Evolutionary conservation across 345 rosid genomes (phyloP).

Genomic region (Camelina laxa): DNA sequence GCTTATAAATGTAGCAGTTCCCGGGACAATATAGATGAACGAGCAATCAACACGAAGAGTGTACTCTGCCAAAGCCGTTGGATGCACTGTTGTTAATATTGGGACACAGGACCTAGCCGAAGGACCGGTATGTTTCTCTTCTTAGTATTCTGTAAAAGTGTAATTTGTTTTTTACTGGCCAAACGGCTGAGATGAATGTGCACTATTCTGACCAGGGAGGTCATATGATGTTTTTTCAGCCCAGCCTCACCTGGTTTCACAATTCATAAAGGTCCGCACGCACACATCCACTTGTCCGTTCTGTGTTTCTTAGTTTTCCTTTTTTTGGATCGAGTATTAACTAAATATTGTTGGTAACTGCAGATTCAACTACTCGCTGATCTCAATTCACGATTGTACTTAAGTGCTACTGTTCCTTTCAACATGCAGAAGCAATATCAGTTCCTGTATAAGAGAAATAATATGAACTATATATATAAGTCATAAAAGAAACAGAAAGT

Average conservation of each 20-base stretch:
- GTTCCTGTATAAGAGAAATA: not conserved
- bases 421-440: slow-evolving; percentile 15
- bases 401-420: slow-evolving; percentile 19
- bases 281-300: slow-evolving; percentile 21
- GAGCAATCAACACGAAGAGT: slow-evolving; percentile 81
- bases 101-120: slow-evolving; percentile 86
- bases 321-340: not conserved
- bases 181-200: slow-evolving; percentile 1
- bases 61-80: slow-evolving; percentile 92
- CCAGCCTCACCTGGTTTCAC: slow-evolving; percentile 96
- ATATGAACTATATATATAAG: not conserved
- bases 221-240: slow-evolving; percentile 42
- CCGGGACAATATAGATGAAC: slow-evolving; percentile 92
- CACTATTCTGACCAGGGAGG: not conserved
- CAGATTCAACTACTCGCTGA: slow-evolving; percentile 91
- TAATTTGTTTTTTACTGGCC: not conserved
- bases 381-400: not conserved
- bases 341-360: slow-evolving; percentile 25
- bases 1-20: slow-evolving; percentile 89
- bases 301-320: not conserved
- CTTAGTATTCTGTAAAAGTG: slow-evolving; percentile 13
- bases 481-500: not conserved
- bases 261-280: slow-evolving; percentile 89
- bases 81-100: slow-evolving; percentile 85
- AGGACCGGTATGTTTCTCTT: slow-evolving; percentile 70